Evolutionary conservation across 1,139 yeast species (phyloP), one percentile per base, ranked within the genome.

Genomic region (Sporopachydermia cereana): DNA sequence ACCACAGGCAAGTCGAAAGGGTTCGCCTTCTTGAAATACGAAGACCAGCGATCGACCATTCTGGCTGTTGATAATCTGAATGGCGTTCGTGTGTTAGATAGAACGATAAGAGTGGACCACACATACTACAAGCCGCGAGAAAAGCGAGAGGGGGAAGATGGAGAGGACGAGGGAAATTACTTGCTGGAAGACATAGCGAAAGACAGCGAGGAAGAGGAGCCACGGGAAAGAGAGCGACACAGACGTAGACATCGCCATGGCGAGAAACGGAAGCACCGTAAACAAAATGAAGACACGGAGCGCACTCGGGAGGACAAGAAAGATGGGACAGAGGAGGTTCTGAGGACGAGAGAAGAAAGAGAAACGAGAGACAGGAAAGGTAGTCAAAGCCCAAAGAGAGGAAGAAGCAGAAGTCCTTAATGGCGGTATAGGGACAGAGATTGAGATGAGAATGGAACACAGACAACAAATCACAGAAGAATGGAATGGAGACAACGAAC

Each of bases 41-140:
- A 80, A 53, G 88, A 85, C 54, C 85, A 79, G 60, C 67, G 84
- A 46, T 83, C 95, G 3, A 79, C 95, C 31, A 74, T 85, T 0
- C 64, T 91, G 43, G 96, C 97, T 0, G 80, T 91, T 2, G 98
- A 91, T 62, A 91, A 91, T 57, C 67, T 89, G 51, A 84, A 84
- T 58, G 95, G 96, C 1, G 66, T 76, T 2, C 71, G 68, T 45
- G 57, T 88, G 0, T 70, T 74, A 46, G 91, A 81, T 20, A 66
- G 78, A 46, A 55, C 58, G 7, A 60, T 88, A 9, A 67, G 75
- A 47, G 94, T 88, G 2, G 95, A 88, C 57, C 96, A 88, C 65
- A 76, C 83, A 14, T 71, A 76, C 52, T 86, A 75, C 58, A 70
- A 71, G 49, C 71, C 79, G 36, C 71, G 72, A 48, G 20, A n/a